Base-by-base conservation (phyloP, 306 rosid species). In the Ceratonia siliqua region DNA sequence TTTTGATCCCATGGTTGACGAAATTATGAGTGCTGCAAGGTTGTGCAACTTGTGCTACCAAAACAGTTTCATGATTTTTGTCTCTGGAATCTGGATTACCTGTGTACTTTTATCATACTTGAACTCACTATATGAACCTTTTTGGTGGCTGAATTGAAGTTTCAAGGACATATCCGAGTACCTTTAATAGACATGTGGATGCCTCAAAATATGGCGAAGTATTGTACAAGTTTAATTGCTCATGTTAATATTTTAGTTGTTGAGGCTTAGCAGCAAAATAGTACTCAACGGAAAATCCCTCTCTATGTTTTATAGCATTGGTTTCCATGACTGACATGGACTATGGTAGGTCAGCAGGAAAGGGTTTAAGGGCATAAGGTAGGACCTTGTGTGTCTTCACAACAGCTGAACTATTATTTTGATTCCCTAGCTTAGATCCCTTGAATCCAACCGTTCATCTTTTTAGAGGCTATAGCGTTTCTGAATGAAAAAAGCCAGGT, bases 121-220 rank as follows among this genome's bases (percentile, higher is more conserved):
- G 8, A 24, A 48, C 25, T 48, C 53, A 66, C 36, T 55, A 27
- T 35, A 56, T 28, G 67, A 67, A 27, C 13, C 18, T 24, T 46
- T 71, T 71, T 71, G 59, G 33, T 30, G 22, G 70, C 53, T 66
- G 8, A 36, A 25, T 65, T 72, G 53, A 56, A 61, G 64, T 48
- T 35, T 46, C 18, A 39, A 32, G 63, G 18, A 9, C 2, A 39
- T 63, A 7, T 39, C 0, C 12, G 48, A 39, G 57, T 62, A 17
- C 7, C 5, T 66, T 27, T 43, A 41, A 66, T 65, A 57, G 41
- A 25, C 5, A 15, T 35, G 54, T 56, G 0, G 33, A 25, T 36
- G 20, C 24, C 64, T 46, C 75, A 25, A 12, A 25, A 10, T 49
- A 9, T n/a, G 73, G 48, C 15, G 52, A 57, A 73, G 41, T 38